Evolutionary conservation across 1,139 yeast genomes (phyloP).

Genomic region (Diutina scorzettiae): DNA sequence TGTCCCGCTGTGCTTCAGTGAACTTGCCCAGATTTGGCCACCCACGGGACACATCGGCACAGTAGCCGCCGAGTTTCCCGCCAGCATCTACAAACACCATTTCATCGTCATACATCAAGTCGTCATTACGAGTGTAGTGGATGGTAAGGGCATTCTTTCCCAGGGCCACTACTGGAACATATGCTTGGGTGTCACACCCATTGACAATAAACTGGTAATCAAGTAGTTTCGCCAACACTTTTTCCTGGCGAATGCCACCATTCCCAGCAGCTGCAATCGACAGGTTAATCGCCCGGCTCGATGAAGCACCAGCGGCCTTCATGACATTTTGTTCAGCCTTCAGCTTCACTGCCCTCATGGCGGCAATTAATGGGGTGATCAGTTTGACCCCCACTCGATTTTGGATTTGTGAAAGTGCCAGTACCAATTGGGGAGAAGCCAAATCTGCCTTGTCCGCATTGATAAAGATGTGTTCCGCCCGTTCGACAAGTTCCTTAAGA

Average conservation of each 20-base stretch:
- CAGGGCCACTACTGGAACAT: slow-evolving; percentile 93
- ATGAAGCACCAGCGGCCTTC: slow-evolving; percentile 73
- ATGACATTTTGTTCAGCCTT: slow-evolving; percentile 63
- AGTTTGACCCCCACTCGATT: slow-evolving; percentile 30
- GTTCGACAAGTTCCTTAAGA: slow-evolving; percentile 31
- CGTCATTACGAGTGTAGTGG: slow-evolving; percentile 86
- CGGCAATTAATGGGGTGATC: slow-evolving; percentile 37
- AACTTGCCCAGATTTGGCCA: slow-evolving; percentile 82
- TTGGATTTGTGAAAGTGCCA: slow-evolving; percentile 14
- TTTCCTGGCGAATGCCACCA: slow-evolving; percentile 47
- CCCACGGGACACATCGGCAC: slow-evolving; percentile 90
- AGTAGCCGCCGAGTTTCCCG: slow-evolving; percentile 86
- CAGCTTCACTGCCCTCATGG: slow-evolving; percentile 60
- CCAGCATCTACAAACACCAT: slow-evolving; percentile 93
- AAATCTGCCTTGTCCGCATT: slow-evolving; percentile 26
- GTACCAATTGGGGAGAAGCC: not conserved
- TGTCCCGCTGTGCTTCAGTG: slow-evolving; percentile 65
- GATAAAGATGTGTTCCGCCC: slow-evolving; percentile 36
- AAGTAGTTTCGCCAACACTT: slow-evolving; percentile 66
- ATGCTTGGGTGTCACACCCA: slow-evolving; percentile 86
- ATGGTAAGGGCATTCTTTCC: slow-evolving; percentile 80
- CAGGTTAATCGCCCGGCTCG: slow-evolving; percentile 71
- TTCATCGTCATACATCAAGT: slow-evolving; percentile 59
- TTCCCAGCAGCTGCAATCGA: slow-evolving; percentile 45
- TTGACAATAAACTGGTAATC: slow-evolving; percentile 75